A percentile compares a stretch with the other conserved stretches of the same genome.
These are phyloP conservation scores for Coprinellus aureogranulatus DNA, from an alignment of 768 basidiomycete genomes.

Conservation along the genomic window DNA sequence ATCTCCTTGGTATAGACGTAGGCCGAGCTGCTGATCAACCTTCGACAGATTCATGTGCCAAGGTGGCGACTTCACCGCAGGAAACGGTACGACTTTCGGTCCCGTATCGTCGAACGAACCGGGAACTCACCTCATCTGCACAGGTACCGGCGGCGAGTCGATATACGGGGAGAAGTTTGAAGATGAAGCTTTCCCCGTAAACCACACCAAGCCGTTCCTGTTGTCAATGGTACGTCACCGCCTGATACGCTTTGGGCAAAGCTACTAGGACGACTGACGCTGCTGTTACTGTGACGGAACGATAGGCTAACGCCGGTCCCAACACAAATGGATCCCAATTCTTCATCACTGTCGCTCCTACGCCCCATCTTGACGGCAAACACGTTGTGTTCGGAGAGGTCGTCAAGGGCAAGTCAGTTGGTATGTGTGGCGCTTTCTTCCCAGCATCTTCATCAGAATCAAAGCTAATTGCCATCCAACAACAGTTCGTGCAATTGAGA, in stretches of 20 bases:
- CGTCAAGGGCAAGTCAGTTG: conserved; percentile 79
- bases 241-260: background rate
- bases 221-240: conserved; percentile 77
- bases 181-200: conserved; percentile 82
- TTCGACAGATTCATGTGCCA: conserved; percentile 80
- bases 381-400: conserved; percentile 95
- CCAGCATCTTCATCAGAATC: background rate
- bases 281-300: background rate
- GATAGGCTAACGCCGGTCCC: conserved; percentile 84
- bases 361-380: conserved; percentile 90
- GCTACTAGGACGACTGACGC: background rate
- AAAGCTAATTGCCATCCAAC: background rate
- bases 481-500: conserved; percentile 75
- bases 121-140: conserved; percentile 4
- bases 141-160: conserved; percentile 82
- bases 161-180: conserved; percentile 98
- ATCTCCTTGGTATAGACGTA: background rate
- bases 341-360: conserved; percentile 95
- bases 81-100: conserved; percentile 51
- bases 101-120: background rate
- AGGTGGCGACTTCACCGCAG: conserved; percentile 87
- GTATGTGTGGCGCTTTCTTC: conserved; percentile 30
- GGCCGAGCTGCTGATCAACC: background rate
- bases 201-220: conserved; percentile 86
- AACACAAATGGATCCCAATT: conserved; percentile 94